These are phyloP conservation scores for Rubia occidens DNA, from an alignment of 305 asterid species.

Conservation along the genomic window DNA sequence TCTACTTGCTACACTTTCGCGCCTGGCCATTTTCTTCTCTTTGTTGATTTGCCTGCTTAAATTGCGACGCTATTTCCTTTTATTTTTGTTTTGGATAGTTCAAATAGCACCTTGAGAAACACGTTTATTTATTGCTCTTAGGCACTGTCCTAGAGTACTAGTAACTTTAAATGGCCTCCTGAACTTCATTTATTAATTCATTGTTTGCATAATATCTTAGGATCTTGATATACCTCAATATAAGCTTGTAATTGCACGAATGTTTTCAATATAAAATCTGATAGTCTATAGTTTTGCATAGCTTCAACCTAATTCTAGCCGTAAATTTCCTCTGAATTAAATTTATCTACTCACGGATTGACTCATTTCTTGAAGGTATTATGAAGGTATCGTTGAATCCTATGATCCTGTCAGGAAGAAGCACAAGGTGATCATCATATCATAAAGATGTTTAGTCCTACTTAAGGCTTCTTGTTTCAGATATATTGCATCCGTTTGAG, in stretches of 20 bases:
- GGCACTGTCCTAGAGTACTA: neutral
- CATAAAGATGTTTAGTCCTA: neutral
- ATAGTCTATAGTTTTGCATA: neutral
- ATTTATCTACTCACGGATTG: constrained; percentile 13
- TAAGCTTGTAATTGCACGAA: neutral
- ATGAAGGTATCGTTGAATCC: constrained; percentile 40
- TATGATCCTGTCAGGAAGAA: constrained; percentile 47
- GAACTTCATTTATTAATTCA: neutral
- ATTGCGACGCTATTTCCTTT: neutral
- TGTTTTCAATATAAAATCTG: neutral
- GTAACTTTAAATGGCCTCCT: neutral
- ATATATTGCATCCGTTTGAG: neutral
- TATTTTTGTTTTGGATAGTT: neutral
- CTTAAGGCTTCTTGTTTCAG: no score
- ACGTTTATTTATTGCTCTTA: neutral
- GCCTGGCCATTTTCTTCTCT: neutral
- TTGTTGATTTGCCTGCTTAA: neutral
- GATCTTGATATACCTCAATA: neutral
- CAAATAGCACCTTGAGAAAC: neutral
- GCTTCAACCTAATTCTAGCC: neutral
- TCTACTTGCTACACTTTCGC: neutral
- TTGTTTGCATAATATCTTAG: neutral
- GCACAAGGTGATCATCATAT: constrained; percentile 39
- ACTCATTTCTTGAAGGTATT: constrained; percentile 47
- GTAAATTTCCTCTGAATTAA: neutral